Conservation (phyloP, 352 stramenopile genomes). For the Phytophthora vignae region DNA sequence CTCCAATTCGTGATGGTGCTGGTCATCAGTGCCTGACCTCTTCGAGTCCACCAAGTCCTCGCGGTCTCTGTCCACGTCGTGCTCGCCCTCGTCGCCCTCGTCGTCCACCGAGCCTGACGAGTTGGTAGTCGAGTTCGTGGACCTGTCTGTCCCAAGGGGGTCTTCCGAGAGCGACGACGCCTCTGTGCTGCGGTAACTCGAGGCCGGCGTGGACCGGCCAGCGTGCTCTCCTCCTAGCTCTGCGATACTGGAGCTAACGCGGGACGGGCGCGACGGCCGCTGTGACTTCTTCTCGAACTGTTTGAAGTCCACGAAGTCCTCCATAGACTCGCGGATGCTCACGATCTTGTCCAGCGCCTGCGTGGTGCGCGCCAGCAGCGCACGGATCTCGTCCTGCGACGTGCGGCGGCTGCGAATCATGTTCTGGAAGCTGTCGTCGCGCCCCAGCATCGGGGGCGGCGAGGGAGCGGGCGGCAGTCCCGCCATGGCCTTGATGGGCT, state of each 20-base stretch:
- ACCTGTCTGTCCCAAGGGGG: conserved; percentile 40
- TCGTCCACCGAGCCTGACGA: conserved; percentile 59
- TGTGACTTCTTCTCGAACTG: conserved; percentile 70
- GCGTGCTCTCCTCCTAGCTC: conserved; percentile 34
- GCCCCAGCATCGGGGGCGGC: conserved; percentile 5
- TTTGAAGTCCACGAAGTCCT: conserved; percentile 81
- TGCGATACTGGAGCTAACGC: conserved; percentile 44
- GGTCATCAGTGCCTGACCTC: conserved; percentile 27
- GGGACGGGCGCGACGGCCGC: conserved; percentile 32
- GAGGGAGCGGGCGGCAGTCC: conserved; percentile 15
- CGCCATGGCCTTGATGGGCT: conserved; percentile 42
- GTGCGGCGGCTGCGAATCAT: conserved; percentile 45
- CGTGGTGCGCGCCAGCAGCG: conserved; percentile 72
- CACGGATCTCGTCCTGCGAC: conserved; percentile 81
- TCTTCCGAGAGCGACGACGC: conserved; percentile 53
- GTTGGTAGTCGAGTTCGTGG: conserved; percentile 54
- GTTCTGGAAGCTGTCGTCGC: conserved; percentile 26
- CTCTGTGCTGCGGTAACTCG: conserved; percentile 70
- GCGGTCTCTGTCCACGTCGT: conserved; percentile 47
- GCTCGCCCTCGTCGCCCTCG: conserved; percentile 21
- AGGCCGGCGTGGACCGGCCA: conserved; percentile 33
- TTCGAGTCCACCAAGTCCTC: conserved; percentile 21
- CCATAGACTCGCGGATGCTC: conserved; percentile 86
- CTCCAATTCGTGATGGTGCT: conserved; percentile 18
- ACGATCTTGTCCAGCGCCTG: conserved; percentile 84